A percentile compares a stretch with the other conserved stretches of the same genome.
Evolutionary conservation across 805 yeast species (phyloP).

Genomic region (Danielia reshetovae): DNA sequence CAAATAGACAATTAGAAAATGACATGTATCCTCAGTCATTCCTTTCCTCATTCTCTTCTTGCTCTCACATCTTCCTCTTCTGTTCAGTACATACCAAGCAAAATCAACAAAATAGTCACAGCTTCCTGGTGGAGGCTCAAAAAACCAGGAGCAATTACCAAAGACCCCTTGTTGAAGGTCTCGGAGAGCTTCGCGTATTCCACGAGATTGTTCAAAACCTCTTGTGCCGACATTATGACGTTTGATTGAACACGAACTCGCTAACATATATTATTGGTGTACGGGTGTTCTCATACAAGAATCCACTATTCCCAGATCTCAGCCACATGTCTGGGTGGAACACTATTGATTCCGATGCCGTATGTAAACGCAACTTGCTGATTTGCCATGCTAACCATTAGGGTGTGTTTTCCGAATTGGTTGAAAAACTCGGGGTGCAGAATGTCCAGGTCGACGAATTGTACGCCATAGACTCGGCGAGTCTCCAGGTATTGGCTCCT

Average conservation of each 20-base stretch:
- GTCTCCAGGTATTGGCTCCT: conserved; percentile 34
- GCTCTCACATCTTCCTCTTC: too few relatives aligned
- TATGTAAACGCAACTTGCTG: conserved; percentile 14
- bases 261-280: not conserved
- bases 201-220: conserved; percentile 3
- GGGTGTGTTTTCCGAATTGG: conserved; percentile 62
- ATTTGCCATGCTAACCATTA: conserved; percentile 16
- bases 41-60: too few relatives aligned
- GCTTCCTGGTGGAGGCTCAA: conserved; percentile 11
- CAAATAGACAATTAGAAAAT: too few relatives aligned
- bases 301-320: too few relatives aligned
- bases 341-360: conserved; percentile 64
- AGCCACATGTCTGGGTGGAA: conserved; percentile 44
- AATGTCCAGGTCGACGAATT: conserved; percentile 57
- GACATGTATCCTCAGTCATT: too few relatives aligned
- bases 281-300: not conserved
- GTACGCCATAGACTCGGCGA: conserved; percentile 46
- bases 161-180: conserved; percentile 10
- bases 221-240: conserved; percentile 3
- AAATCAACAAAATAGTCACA: conserved; percentile 11
- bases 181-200: conserved; percentile 9
- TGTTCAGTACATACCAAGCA: conserved; percentile 12
- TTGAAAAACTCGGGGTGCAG: conserved; percentile 50
- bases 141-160: conserved; percentile 11
- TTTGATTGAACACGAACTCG: not conserved